Evolutionary conservation across 148 eudicot genomes (phyloP), one percentile per base, ranked within the genome.

Genomic region (Bassia scoparia): DNA sequence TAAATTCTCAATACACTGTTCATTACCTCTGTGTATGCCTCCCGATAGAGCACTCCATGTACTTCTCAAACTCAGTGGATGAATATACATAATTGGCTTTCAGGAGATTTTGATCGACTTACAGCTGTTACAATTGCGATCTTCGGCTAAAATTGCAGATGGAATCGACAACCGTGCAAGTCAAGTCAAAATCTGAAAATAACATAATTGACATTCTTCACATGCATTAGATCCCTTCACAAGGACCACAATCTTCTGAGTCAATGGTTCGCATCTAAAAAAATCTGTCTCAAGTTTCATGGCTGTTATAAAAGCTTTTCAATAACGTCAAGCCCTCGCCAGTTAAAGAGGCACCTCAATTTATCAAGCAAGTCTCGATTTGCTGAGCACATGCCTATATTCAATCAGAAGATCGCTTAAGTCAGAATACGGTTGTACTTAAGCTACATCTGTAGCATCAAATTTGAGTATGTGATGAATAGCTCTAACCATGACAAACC

Each of bases 91-190:
- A 84, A 78, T 76, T 84, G 89, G 81, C 60, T 83, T 70, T 85
- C 96, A 62, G 86, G 41, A 35, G 76, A 83, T 54, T 81, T 77
- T 89, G 92, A 69, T 84, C 90, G 84, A 83, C 68, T 85, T 95
- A 73, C 88, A 66, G 94, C 97, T 64, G 96, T 92, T 52, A 86
- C 80, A 60, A 89, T 90, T 29, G 94, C 97, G 74, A 92, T 87
- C 82, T 95, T n/a, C 97, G 27, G 93, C 97, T 84, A 95, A 84
- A 78, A 95, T 74, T 21, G 97, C 93, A 81, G 88, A 92, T 66
- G 99, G n/a, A 95, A 81, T 95, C 99, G 80, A 95, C 87, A 64
- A 87, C 85, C 14, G 97, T 87, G 87, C 99, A 95, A 21, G 99
- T 95, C 90, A 95, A 83, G 79, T 95, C 99, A 84, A 91, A 95